Base-by-base conservation (phyloP, 1,139 yeast genomes). In the Taphrina confusa region DNA sequence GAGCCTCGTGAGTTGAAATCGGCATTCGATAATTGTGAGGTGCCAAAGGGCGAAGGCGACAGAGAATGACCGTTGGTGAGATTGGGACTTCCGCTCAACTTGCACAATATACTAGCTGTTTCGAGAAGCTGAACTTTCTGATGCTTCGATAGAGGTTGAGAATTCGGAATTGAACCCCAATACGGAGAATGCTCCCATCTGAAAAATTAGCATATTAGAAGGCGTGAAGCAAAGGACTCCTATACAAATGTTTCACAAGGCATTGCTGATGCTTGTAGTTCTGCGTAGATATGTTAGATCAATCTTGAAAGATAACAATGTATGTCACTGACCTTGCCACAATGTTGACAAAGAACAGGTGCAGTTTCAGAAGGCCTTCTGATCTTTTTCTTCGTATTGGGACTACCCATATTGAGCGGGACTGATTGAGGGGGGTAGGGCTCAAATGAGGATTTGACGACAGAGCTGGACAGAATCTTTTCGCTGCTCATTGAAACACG, bases 161-260 rank as follows among this genome's bases (percentile, higher is more conserved):
- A 45, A 12, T 45, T 46, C 12, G 58, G 58, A 3, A 54, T 46
- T 16, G 45, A 42, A 12, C 51, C 28, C 58, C 58, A 54, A 36
- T 54, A 54, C 6, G 58, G 58, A n/a, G 51, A 42, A 28, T 54
- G 58, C 23, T 54, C 58, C 58, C 58, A 54, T 27, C 58, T 54
- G 23, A 6, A 22, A 4, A 44, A 27, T 20, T 6, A 39, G 39
- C 18, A 20, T 20, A 9, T 34, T 9, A 3, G 39, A 11, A n/a
- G 39, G 2, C n/a, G n/a, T n/a, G n/a, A n/a, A n/a, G n/a, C n/a
- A n/a, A n/a, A n/a, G n/a, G n/a, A n/a, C n/a, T n/a, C n/a, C n/a
- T n/a, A n/a, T 34, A 54, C 58, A 54, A 44, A 34, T 54, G 58
- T 18, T 54, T 54, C 23, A 46, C 58, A 20, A 54, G 51, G 23